Base-by-base conservation (phyloP, 352 stramenopile species). In the Phytophthora quininea region DNA sequence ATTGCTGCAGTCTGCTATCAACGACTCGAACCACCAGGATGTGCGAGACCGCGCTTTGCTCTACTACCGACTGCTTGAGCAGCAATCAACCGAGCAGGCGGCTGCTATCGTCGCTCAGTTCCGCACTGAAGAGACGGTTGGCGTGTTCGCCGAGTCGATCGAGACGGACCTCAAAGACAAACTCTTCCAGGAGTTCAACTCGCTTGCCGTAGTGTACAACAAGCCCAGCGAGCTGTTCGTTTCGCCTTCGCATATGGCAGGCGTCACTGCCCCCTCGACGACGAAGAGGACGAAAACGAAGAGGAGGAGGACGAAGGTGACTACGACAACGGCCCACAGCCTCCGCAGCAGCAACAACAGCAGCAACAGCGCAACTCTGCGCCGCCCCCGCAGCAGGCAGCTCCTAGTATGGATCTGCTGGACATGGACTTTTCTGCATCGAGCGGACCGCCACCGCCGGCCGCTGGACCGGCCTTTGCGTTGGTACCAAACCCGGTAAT, bases 111-210 rank as follows among this genome's bases (percentile, higher is more conserved):
- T 99, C 32, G 77, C 83, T 27, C 85, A 93, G 65, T 91, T 93
- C 69, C 62, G 82, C 42, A 75, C 74, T 0, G 75, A 93, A 38
- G 79, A 93, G 42, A 89, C 94, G n/a, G 84, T 97, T 9, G 81
- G 93, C 29, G 90, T 94, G 43, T 94, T 95, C 69, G 81, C 78
- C 29, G 91, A 93, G 73, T 93, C 93, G 71, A 76, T 87, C 33
- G 82, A 95, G 66, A 88, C 84, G 42, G 88, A 97, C 58, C 67
- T 97, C 24, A 70, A 96, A 55, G 82, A 96, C 58, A 92, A 92
- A 58, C 85, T 97, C 51, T 96, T 97, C 59, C 73, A 97, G 55
- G 97, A 99, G 82, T 99, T 99, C 80, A 99, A 99, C 78, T 98
- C 97, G 33, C 86, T 99, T 49, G 92, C 95, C 6, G 96, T 99